Percentiles rank a stretch among this genome's conserved stretches.
Evolutionary conservation across 768 basidiomycete species (phyloP).

Genomic region (Mycena filopes): DNA sequence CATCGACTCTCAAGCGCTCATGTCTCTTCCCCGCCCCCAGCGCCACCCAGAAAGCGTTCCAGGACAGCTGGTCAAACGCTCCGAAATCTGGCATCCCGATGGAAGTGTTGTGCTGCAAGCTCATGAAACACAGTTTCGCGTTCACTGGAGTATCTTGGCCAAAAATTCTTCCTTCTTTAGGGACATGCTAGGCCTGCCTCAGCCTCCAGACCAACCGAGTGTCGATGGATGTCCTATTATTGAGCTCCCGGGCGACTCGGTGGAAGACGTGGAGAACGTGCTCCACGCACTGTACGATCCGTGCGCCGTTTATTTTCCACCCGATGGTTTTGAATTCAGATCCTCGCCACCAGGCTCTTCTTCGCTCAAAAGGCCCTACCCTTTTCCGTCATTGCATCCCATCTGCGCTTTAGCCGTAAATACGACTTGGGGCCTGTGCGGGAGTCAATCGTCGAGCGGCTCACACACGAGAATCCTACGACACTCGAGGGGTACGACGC

Average conservation of each 20-base stretch:
- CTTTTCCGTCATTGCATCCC: slow-evolving; percentile 4
- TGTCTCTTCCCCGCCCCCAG: slow-evolving; percentile 2
- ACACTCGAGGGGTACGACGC: slow-evolving; percentile 22
- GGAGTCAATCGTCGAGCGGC: slow-evolving; percentile 14
- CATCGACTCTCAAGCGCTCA: slow-evolving; percentile 2
- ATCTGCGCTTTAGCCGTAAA: slow-evolving; percentile 15
- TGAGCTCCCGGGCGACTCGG: slow-evolving; percentile 23
- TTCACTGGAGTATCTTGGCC: slow-evolving; percentile 34
- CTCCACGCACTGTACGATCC: slow-evolving; percentile 32
- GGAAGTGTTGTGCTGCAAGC: slow-evolving; percentile 36
- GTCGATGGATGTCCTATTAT: slow-evolving; percentile 33
- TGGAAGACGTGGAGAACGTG: slow-evolving; percentile 25
- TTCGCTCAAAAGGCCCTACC: slow-evolving; percentile 5
- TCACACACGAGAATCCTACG: slow-evolving; percentile 23
- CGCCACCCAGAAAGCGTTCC: not conserved
- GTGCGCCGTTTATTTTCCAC: slow-evolving; percentile 4
- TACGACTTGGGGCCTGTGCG: slow-evolving; percentile 21
- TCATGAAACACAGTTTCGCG: slow-evolving; percentile 33
- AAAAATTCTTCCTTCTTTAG: slow-evolving; percentile 34
- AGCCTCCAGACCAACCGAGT: slow-evolving; percentile 23
- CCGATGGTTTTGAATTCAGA: not conserved
- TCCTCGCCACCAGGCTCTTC: slow-evolving; percentile 1
- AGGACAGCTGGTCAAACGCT: slow-evolving; percentile 9
- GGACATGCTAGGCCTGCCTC: slow-evolving; percentile 21
- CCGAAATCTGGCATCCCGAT: slow-evolving; percentile 34